A percentile compares a stretch with the other conserved stretches of the same genome.
Evolutionary conservation across 306 rosid species (phyloP).

Genomic region (Medicago arabica): DNA sequence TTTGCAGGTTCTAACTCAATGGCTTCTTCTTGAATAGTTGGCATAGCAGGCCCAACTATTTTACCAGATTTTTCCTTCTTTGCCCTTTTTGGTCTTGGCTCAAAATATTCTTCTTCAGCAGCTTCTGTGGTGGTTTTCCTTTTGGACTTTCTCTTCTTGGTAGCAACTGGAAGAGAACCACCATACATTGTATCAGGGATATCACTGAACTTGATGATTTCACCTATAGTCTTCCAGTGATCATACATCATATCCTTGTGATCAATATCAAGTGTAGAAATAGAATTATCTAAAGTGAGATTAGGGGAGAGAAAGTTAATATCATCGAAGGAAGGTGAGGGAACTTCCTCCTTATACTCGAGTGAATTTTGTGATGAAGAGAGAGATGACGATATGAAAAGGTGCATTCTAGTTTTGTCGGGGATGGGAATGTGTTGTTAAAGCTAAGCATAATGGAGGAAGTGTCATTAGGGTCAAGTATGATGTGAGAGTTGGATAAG

Average conservation of each 20-base stretch:
- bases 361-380: background rate
- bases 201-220: too few relatives aligned
- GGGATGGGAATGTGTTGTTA: slow-evolving; percentile 38
- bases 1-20: too few relatives aligned
- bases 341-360: background rate
- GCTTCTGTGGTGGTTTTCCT: too few relatives aligned
- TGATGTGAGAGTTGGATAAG: slow-evolving; percentile 40
- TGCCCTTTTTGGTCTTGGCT: too few relatives aligned
- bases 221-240: too few relatives aligned
- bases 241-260: slow-evolving; percentile 7
- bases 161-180: too few relatives aligned
- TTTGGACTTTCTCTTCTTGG: too few relatives aligned
- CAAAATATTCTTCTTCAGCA: too few relatives aligned
- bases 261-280: background rate
- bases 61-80: too few relatives aligned
- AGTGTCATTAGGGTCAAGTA: slow-evolving; percentile 32
- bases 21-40: too few relatives aligned
- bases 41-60: too few relatives aligned
- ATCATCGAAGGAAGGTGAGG: background rate
- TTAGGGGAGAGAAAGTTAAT: background rate
- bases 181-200: too few relatives aligned
- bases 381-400: background rate
- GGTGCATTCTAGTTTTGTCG: slow-evolving; percentile 36
- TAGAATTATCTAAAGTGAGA: slow-evolving; percentile 12
- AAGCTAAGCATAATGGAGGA: slow-evolving; percentile 50